These are phyloP conservation scores for Ananas comosus DNA, from an alignment of 176 grass and related monocot species.

Conservation along the genomic window DNA sequence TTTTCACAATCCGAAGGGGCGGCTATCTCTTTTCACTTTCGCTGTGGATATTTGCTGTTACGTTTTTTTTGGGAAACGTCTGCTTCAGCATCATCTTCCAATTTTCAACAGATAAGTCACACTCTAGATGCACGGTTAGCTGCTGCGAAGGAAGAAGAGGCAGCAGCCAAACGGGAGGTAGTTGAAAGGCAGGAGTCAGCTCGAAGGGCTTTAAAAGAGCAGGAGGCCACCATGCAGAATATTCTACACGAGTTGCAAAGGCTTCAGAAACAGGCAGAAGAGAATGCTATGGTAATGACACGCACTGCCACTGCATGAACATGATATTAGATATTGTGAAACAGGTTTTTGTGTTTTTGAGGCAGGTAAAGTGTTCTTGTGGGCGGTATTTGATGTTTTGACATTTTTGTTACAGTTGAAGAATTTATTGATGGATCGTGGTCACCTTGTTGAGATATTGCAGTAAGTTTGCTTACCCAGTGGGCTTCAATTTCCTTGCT, in stretches of 20 bases:
- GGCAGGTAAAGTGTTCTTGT: conserved; percentile 3
- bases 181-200: conserved; percentile 28
- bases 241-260: conserved; percentile 35
- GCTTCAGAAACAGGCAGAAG: conserved; percentile 37
- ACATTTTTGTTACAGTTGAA: conserved; percentile 37
- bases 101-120: conserved; percentile 27
- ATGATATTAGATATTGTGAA: conserved; percentile 6
- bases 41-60: neutral
- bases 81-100: neutral
- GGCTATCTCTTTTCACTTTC: too few species aligned
- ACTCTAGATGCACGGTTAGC: conserved; percentile 32
- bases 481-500: neutral
- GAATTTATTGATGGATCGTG: conserved; percentile 39
- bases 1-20: too few species aligned
- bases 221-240: conserved; percentile 31
- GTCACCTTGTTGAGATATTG: conserved; percentile 34
- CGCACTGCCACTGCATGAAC: conserved; percentile 13
- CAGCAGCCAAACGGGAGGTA: conserved; percentile 30
- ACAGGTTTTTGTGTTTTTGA: conserved; percentile 1
- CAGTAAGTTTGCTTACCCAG: conserved; percentile 39
- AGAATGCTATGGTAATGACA: conserved; percentile 50
- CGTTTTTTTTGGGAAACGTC: neutral
- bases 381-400: neutral
- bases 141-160: conserved; percentile 33
- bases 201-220: conserved; percentile 17